Evolutionary conservation across 2,329 filamentous ascomycete species (phyloP), one percentile per base, ranked within the genome.

Genomic region (Arthrinium puccinioides): DNA sequence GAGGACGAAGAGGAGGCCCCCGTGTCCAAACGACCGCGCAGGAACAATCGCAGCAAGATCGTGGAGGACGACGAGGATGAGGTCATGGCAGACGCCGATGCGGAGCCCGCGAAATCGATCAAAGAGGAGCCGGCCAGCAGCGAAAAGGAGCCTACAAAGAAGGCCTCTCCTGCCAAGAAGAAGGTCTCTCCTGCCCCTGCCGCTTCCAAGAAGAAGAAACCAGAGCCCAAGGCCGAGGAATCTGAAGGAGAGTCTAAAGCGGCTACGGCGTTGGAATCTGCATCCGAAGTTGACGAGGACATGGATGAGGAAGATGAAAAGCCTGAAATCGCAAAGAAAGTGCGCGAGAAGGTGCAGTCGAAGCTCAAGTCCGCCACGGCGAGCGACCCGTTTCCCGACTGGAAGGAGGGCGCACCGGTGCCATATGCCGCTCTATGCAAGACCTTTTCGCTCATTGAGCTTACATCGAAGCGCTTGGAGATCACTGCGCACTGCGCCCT

Each of bases 381-480:
- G 26, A 84, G 87, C 47, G 84, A 94, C 52, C 80, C 84, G n/a
- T 97, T 90, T 60, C 89, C 89, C 1, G 90, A 98, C 61, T 98
- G 92, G 92, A 84, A 87, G 57, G 67, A 84, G 32, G 89, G 89
- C 32, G 76, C 84, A 32, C 87, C 90, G 9, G 89, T 96, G 2
- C 92, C 92, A 1, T 98, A 97, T 53, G 90, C 88, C 19, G 92
- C 92, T 10, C 73, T 98, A 7, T 97, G 92, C 61, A 87, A 80
- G 9, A 97, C 92, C 0, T 97, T 97, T 52, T 96, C 89, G 2
- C 77, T 95, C 23, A 82, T 97, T 37, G 92, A 98, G 63, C 81
- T 95, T 70, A 98, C 90, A 0, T 87, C 86, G 6, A 97, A 97
- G 58, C 79, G 92, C 38, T 64, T 98, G 29, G 72, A 88, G 43